Conservation (phyloP, 306 rosid genomes). For the Dalbergia cochinchinensis region DNA sequence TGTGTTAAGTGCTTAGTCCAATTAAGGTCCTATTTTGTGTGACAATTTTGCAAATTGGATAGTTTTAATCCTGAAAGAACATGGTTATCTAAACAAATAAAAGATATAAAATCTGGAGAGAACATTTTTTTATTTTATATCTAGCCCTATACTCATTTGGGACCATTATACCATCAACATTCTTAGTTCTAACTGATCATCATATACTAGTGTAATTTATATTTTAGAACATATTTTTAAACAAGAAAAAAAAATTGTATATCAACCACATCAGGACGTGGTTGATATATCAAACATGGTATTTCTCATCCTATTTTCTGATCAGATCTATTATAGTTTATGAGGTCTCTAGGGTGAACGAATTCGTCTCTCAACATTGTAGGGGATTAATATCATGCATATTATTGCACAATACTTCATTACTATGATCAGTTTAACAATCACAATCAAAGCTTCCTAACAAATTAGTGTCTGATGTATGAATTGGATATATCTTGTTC, state of each 20-base stretch:
- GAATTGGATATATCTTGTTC: neutral
- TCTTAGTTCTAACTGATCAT: neutral
- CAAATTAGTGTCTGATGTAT: slow-evolving; percentile 11
- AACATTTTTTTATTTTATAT: neutral
- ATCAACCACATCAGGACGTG: slow-evolving; percentile 65
- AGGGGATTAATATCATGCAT: no score
- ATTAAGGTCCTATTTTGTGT: slow-evolving; percentile 11
- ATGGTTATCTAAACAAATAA: neutral
- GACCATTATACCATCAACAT: neutral
- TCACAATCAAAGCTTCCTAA: slow-evolving; percentile 1
- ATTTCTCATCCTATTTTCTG: slow-evolving; percentile 18
- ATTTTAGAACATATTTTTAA: slow-evolving; percentile 5
- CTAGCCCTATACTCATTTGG: slow-evolving; percentile 11
- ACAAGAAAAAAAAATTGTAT: slow-evolving; percentile 39
- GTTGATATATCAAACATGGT: neutral
- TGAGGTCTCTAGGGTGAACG: slow-evolving; percentile 29
- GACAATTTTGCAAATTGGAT: slow-evolving; percentile 10
- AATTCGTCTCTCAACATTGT: neutral
- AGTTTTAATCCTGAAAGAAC: slow-evolving; percentile 15
- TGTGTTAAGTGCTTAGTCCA: slow-evolving; percentile 33
- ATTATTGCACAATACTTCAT: no score
- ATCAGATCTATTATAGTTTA: slow-evolving; percentile 24
- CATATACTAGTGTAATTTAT: slow-evolving; percentile 7
- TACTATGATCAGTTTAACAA: slow-evolving; percentile 12
- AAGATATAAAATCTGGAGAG: no score